Base-by-base conservation (phyloP, 208 protist species). In the Acanthamoeba castellanii region DNA sequence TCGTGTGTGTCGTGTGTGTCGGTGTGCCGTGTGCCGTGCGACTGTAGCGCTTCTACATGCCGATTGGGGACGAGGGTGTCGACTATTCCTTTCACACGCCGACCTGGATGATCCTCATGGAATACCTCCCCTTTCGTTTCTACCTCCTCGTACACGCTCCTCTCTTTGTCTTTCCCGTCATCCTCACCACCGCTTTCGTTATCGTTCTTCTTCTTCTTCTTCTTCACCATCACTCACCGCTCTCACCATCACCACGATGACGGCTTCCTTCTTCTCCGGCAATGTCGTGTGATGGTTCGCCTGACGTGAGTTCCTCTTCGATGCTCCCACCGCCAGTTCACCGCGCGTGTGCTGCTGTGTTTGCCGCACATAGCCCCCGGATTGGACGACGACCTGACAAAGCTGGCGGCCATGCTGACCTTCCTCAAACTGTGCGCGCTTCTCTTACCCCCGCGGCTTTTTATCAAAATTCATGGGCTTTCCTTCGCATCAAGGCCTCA, bases 361-460 rank as follows among this genome's bases (percentile, higher is more conserved):
- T n/a, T 88, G 5, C 81, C 81, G 22, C 81, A 88, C 50, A 64
- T 88, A 11, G 81, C 50, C 11, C 81, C 81, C 13, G 47, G 47
- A 0, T 42, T 88, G 14, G 27, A 42, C 50, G 52, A 55, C 34
- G 81, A 88, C 3, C 6, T 88, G 6, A 64, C 81, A 1, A 88
- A 88, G 52, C n/a, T 88, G 50, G 81, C 81, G 6, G 81, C 81
- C 27, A 64, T 88, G 81, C 81, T 88, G 32, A 88, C 81, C n/a
- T 64, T 64, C 42, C 81, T 88, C 42, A 88, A 88, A 50, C 42
- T 88, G 81, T 88, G 50, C 81, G 50, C 11, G 37, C n/a, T 25
- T 47, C 42, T 11, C 42, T 47, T 47, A 47, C 13, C 64, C 2
- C 11, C 1, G n/a, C n/a, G 64, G 11, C n/a, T 11, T 30, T 72